These are phyloP conservation scores for Malus hybrid DNA, from an alignment of 331 rosid genomes.

Conservation along the genomic window DNA sequence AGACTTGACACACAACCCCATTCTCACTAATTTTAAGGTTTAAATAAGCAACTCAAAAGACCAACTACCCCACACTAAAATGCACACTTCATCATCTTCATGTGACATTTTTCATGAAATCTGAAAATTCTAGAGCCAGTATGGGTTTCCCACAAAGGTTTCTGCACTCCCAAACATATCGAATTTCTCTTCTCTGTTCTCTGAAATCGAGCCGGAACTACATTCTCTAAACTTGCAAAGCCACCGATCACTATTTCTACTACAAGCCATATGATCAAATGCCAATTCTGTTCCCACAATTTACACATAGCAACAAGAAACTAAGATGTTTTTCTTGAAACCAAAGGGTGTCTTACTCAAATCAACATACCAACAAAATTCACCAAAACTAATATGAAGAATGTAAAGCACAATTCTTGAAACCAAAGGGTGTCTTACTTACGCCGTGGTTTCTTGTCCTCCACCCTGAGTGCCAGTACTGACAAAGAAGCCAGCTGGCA, in stretches of 20 bases:
- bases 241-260: background rate
- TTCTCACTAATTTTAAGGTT: background rate
- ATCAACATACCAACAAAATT: background rate
- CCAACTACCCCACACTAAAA: background rate
- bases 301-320: no score
- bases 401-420: background rate
- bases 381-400: background rate
- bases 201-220: background rate
- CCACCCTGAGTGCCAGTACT: constrained; percentile 90
- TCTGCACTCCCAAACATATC: background rate
- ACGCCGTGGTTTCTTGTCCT: constrained; percentile 93
- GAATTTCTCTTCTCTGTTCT: background rate
- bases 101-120: background rate
- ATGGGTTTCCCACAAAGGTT: background rate
- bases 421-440: constrained; percentile 19
- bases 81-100: background rate
- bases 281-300: background rate
- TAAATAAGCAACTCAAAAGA: background rate
- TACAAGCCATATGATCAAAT: background rate
- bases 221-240: background rate
- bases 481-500: constrained; percentile 79
- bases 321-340: no score
- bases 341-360: background rate
- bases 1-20: background rate
- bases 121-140: background rate